These are phyloP conservation scores for Xanthoconium separans DNA, from an alignment of 1,284 basidiomycete genomes.

Conservation along the genomic window DNA sequence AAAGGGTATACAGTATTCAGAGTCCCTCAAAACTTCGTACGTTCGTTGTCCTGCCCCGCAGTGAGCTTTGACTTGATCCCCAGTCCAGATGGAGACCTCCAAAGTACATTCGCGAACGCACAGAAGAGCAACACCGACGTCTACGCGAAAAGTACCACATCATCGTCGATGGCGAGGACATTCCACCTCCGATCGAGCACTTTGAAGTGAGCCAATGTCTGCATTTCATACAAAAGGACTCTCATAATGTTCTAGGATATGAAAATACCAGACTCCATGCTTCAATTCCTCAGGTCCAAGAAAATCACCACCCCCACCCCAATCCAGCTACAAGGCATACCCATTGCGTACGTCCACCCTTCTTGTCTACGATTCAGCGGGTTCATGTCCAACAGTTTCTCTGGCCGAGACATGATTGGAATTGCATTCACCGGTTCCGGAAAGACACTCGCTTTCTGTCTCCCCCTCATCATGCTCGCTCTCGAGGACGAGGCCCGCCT, in stretches of 20 bases:
- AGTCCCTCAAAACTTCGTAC: constrained; percentile 81
- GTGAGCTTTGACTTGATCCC: constrained; percentile 3
- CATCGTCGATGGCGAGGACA: constrained; percentile 84
- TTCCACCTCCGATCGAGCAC: constrained; percentile 93
- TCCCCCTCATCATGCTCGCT: constrained; percentile 94
- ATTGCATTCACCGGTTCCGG: constrained; percentile 94
- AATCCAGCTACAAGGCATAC: constrained; percentile 96
- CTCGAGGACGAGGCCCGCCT: constrained; percentile 91
- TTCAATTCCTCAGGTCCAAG: constrained; percentile 81
- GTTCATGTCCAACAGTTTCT: constrained; percentile 53
- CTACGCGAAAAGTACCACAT: constrained; percentile 93
- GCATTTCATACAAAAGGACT: constrained; percentile 5
- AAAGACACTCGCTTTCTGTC: constrained; percentile 88
- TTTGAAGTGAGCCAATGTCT: constrained; percentile 64
- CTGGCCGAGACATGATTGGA: constrained; percentile 93
- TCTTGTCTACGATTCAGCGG: background rate
- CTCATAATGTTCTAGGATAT: constrained; percentile 69
- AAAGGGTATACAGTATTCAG: constrained; percentile 88
- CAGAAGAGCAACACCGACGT: constrained; percentile 67
- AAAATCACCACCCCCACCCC: constrained; percentile 90
- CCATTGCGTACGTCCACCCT: constrained; percentile 71
- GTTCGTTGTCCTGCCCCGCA: constrained; percentile 23
- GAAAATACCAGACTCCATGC: constrained; percentile 89
- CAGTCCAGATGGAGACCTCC: constrained; percentile 82
- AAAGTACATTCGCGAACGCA: constrained; percentile 72